Base-by-base conservation (phyloP, 805 yeast genomes). In the Torulaspora microellipsoides region DNA sequence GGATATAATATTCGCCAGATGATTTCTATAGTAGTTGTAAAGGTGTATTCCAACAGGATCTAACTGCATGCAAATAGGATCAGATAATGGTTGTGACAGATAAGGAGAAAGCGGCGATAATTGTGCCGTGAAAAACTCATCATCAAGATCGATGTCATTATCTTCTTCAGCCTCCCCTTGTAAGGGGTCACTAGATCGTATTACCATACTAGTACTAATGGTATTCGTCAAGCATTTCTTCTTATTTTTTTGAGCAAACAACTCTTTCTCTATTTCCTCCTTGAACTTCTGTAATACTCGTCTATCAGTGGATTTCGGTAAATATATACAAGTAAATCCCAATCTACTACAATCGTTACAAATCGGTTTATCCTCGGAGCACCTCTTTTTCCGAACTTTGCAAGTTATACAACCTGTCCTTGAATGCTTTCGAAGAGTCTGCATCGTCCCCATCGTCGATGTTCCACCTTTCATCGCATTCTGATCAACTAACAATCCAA, bases 291-390 rank as follows among this genome's bases (percentile, higher is more conserved):
- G 49, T 64, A 56, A 23, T 69, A 64, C 38, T 17, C 44, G 45
- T 31, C 45, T 45, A 14, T 61, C 45, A 58, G 60, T 58, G 15
- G 52, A 56, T 27, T 78, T 79, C 9, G 67, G 68, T 8, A 91
- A 88, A 80, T 89, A 85, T 36, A 76, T 73, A 61, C 95, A 85
- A 40, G 71, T 73, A 40, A 83, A 71, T 12, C 75, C 69, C n/a
- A 85, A 67, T 36, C 95, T 65, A 13, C 58, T 47, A 59, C 95
- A 85, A 54, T 85, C 89, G 0, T 72, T 60, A 56, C 95, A 85
- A 12, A 67, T 59, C 1, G 95, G 95, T 40, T 75, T 71, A 1
- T 72, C 71, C 57, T 85, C 93, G 47, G 86, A 83, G 51, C 95
- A 85, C 37, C 88, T 70, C 60, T 84, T 85, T 69, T 81, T 81